Base-by-base conservation (phyloP, 106 monocot genomes). In the Dendrobium chrysotoxum region DNA sequence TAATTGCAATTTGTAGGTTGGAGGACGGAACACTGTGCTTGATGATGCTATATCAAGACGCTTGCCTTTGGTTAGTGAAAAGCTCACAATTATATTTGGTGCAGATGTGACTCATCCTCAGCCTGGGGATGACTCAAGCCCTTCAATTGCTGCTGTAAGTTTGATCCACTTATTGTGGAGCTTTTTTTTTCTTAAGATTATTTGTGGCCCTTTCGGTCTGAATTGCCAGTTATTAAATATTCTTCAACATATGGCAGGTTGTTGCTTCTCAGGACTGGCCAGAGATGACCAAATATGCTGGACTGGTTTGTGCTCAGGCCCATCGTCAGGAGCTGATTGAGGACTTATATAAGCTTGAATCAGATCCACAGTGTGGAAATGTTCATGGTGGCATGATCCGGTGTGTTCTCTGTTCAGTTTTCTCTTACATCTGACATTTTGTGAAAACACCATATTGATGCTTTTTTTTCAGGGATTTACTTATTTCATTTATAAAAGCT, bases 101-200 rank as follows among this genome's bases (percentile, higher is more conserved):
- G 92, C 92, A 47, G 92, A 92, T 83, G 92, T 92, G 12, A 86
- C 92, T 11, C 92, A 92, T 82, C 92, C 92, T 44, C 79, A 83
- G 38, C 82, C 92, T 79, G 87, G 87, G 40, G 92, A 90, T 57
- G 89, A 90, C 40, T 84, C 82, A 8, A 78, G 77, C 30, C 88
- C 88, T 67, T 92, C 92, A 28, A 92, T 92, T 79, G 89, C 92
- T 45, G 87, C 92, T 26, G 92, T 92, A 90, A 84, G 44, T 35
- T 76, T 70, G 50, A 23, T 73, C 23, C 7, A 40, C 7, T 35
- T 35, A 35, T 35, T 35, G 35, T 57, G 57, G 5, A 5, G 4
- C 9, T 25, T 7, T 25, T 18, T 44, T 75, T 50, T 45, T 77
- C 25, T 31, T 17, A 28, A 35, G 73, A 40, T 17, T 83, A 25